Evolutionary conservation across 2,329 filamentous ascomycete genomes (phyloP).

Genomic region (Penicillium expansum): DNA sequence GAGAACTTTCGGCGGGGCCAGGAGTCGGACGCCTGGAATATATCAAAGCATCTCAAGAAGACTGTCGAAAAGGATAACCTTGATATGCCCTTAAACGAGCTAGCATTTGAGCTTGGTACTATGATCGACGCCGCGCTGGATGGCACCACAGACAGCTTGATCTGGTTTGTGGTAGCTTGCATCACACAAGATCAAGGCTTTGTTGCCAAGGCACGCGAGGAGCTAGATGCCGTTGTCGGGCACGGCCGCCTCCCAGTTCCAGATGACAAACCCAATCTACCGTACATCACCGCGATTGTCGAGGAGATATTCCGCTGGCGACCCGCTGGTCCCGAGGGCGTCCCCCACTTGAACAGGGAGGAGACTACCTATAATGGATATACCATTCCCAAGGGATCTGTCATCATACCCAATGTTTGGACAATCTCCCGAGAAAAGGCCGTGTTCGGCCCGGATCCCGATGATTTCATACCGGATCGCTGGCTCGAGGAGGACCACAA

Average conservation of each 20-base stretch:
- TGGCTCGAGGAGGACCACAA: background rate
- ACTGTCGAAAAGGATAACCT: background rate
- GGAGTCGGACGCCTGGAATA: background rate
- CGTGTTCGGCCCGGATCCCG: background rate
- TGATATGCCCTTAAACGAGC: background rate
- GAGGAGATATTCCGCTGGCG: conserved; percentile 32
- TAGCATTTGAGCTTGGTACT: background rate
- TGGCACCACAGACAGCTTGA: background rate
- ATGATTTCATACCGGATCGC: background rate
- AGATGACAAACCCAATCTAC: conserved; percentile 26
- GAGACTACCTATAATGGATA: conserved; percentile 33
- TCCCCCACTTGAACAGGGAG: conserved; percentile 26
- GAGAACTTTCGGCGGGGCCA: background rate
- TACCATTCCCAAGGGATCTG: conserved; percentile 34
- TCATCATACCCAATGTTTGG: conserved; percentile 24
- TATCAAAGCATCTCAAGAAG: background rate
- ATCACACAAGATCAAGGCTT: conserved; percentile 1
- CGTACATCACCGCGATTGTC: conserved; percentile 29
- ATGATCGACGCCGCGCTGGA: background rate
- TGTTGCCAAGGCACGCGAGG: conserved; percentile 9
- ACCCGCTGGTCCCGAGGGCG: conserved; percentile 22
- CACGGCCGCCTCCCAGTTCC: conserved; percentile 28
- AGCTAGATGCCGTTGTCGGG: conserved; percentile 25
- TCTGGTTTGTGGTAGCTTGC: background rate
- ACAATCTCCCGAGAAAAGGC: background rate